Conservation (phyloP, 2,329 filamentous ascomycete genomes). For the Penicillium oxalicum region DNA sequence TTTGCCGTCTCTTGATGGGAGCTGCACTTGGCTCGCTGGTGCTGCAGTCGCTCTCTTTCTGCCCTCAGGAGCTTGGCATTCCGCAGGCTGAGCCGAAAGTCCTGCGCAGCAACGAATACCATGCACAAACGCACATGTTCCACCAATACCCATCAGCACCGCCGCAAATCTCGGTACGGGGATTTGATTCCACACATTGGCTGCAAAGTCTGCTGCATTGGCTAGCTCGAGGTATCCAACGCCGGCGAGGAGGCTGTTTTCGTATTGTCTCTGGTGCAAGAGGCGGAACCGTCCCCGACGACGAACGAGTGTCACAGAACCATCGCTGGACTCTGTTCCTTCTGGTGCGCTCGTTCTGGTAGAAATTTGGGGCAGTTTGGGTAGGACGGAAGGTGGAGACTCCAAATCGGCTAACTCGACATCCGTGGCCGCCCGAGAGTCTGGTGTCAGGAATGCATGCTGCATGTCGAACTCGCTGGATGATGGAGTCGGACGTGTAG, state of each 20-base stretch:
- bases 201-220: constrained; percentile 53
- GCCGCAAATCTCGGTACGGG: constrained; percentile 47
- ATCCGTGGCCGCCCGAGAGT: constrained; percentile 2
- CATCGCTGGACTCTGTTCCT: constrained; percentile 9
- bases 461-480: background rate
- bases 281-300: constrained; percentile 14
- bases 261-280: constrained; percentile 26
- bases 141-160: constrained; percentile 50
- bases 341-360: constrained; percentile 19
- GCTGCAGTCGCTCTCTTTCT: constrained; percentile 36
- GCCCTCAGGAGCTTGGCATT: constrained; percentile 44
- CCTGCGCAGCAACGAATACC: constrained; percentile 43
- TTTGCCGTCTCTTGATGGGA: constrained; percentile 17
- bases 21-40: constrained; percentile 10
- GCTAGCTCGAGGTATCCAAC: constrained; percentile 51
- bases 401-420: constrained; percentile 6
- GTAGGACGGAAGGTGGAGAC: constrained; percentile 2
- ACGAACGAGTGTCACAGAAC: constrained; percentile 12
- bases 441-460: background rate
- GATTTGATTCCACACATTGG: constrained; percentile 52
- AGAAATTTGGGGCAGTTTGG: constrained; percentile 17
- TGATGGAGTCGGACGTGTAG: background rate
- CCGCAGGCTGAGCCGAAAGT: constrained; percentile 39
- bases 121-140: constrained; percentile 44
- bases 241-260: constrained; percentile 32